Evolutionary conservation across 768 basidiomycete species (phyloP), one percentile per base, ranked within the genome.

Genomic region (Lactarius deliciosus): DNA sequence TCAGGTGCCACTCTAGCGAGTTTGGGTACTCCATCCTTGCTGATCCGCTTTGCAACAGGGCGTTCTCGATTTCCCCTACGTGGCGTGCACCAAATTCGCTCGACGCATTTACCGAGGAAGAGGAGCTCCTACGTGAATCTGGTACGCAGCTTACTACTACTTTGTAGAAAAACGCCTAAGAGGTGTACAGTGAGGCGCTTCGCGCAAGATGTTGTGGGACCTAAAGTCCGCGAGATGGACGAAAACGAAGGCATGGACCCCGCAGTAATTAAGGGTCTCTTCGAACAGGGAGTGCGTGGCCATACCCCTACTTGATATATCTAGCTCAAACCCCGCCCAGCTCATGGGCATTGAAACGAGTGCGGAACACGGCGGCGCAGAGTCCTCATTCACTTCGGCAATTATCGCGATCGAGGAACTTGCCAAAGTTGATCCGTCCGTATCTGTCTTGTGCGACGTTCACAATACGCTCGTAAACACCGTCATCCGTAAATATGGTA

Each of bases 381-480:
- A 91, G 73, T 89, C 86, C 36, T 94, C 93, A 2, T 99, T 99
- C 78, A 97, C 91, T 0, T 88, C 93, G 1, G 96, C 97, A 22
- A 93, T 99, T 72, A 94, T 99, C 71, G 92, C 89, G 25, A 95
- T 99, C 55, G 97, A 99, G 73, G 97, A 99, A 75, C 89, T 99
- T 34, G 96, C 97, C 40, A 95, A 92, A 73, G 82, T 98, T 43
- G 97, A 99, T 76, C 94, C 97, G 0, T 92, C 92, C 3, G 96
- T 99, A 18, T 97, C 96, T 5, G 97, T 98, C 32, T 79, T 96
- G 76, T 96, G 93, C 71, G 97, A 99, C 74, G 97, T 99, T 5
- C 97, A 99, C 82, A 98, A 98, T 76, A 99, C 97, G 15, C 87
- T 99, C 45, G 93, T 98, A 70, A 96, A 98, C 79, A 97, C 96